These are phyloP conservation scores for Fragilaria radians DNA, from an alignment of 108 stramenopile species.

Conservation along the genomic window DNA sequence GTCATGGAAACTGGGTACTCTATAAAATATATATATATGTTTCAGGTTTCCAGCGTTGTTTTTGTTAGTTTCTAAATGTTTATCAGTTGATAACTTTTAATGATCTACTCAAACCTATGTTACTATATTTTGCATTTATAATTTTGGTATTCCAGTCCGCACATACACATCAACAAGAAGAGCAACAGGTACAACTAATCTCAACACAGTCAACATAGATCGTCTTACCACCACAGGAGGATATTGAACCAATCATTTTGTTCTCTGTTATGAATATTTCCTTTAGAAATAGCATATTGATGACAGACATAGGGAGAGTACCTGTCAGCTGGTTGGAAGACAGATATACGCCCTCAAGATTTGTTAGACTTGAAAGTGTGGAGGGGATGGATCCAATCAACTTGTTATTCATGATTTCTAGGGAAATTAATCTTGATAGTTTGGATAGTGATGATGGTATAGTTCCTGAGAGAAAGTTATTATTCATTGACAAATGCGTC, in stretches of 20 bases:
- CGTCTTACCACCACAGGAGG: too few relatives aligned
- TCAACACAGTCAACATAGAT: too few relatives aligned
- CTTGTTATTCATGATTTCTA: not conserved
- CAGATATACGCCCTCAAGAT: not conserved
- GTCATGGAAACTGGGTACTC: too few relatives aligned
- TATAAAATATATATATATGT: too few relatives aligned
- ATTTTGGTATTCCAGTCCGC: too few relatives aligned
- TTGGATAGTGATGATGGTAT: not conserved
- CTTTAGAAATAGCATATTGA: not conserved
- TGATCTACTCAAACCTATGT: too few relatives aligned
- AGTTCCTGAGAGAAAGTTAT: not conserved
- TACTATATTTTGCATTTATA: too few relatives aligned
- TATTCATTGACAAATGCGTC: not conserved
- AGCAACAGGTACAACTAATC: too few relatives aligned
- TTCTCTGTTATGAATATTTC: not conserved
- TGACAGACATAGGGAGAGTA: not conserved
- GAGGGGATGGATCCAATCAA: not conserved
- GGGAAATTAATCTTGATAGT: not conserved
- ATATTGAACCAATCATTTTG: not conserved
- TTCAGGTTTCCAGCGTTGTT: too few relatives aligned
- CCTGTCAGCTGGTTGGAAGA: not conserved
- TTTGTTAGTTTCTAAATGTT: too few relatives aligned
- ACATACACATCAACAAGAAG: too few relatives aligned
- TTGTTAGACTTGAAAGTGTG: not conserved
- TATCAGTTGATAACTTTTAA: too few relatives aligned